Percentiles rank a stretch among this genome's conserved stretches.
phyloP scores from a whole-genome alignment of 352 stramenopile species.

The Phytophthora sojae region DNA sequence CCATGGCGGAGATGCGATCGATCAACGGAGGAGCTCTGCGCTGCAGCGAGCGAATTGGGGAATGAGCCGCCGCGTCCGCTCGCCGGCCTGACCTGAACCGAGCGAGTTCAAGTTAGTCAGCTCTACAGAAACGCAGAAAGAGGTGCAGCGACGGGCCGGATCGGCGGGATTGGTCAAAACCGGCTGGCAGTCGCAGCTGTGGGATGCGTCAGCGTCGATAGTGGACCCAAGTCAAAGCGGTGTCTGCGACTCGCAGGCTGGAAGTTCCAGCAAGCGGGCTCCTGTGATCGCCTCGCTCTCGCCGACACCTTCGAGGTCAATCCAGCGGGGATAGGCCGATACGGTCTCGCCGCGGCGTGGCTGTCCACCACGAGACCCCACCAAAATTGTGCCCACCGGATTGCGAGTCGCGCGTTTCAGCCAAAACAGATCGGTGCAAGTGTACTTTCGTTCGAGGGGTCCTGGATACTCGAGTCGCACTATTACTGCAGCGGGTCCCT shows the following conservation, averaged over 20 bases:
- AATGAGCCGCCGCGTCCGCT: conserved; percentile 27
- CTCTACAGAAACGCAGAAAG: conserved; percentile 26
- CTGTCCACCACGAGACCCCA: neutral
- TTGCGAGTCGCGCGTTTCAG: conserved; percentile 6
- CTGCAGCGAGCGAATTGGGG: conserved; percentile 15
- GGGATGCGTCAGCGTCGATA: conserved; percentile 22
- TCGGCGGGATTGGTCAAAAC: conserved; percentile 31
- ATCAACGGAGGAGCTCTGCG: conserved; percentile 7
- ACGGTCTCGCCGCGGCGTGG: too few species aligned
- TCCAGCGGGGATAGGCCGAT: neutral
- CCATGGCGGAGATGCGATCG: neutral
- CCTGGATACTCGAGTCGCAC: too few species aligned
- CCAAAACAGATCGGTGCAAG: neutral
- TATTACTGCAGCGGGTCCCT: too few species aligned
- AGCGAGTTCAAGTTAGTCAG: conserved; percentile 33
- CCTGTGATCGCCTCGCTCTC: conserved; percentile 1
- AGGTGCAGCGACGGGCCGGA: neutral
- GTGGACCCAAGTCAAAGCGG: conserved; percentile 24
- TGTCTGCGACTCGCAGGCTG: neutral
- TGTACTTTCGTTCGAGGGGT: too few species aligned
- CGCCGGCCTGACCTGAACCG: conserved; percentile 4
- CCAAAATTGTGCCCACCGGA: neutral
- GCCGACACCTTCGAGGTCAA: neutral
- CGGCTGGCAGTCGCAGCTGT: conserved; percentile 8
- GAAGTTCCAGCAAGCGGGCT: too few species aligned